These are phyloP conservation scores for Amaranthus tricolor DNA, from an alignment of 179 eudicot genomes.

Conservation along the genomic window DNA sequence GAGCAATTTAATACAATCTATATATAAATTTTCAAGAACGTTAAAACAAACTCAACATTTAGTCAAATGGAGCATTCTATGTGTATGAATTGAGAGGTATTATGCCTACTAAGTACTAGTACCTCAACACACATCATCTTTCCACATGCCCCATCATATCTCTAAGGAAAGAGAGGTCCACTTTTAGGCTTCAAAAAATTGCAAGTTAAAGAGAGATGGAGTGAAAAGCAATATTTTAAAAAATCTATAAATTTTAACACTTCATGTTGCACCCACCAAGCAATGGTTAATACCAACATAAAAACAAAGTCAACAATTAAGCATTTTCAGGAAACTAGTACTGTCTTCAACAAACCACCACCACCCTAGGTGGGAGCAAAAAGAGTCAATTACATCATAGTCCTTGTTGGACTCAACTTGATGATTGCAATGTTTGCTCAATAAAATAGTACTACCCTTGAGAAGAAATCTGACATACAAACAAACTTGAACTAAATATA, in stretches of 20 bases:
- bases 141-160: not conserved
- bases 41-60: not conserved
- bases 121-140: not conserved
- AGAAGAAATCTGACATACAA: not conserved
- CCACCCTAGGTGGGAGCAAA: too few species aligned
- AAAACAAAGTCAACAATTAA: not conserved
- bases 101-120: not conserved
- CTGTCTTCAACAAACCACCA: too few species aligned
- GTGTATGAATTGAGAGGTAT: not conserved
- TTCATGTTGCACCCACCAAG: not conserved
- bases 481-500: not conserved
- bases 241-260: not conserved
- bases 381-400: too few species aligned
- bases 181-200: not conserved
- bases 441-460: not conserved
- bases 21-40: not conserved
- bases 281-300: not conserved
- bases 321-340: not conserved
- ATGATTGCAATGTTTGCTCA: not conserved
- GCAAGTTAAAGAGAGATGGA: not conserved
- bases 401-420: not conserved
- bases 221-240: not conserved
- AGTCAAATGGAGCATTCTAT: not conserved
- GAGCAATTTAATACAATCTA: too few species aligned
- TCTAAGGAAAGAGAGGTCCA: not conserved